Evolutionary conservation across 331 rosid species (phyloP).

Genomic region (Ulmus americana): DNA sequence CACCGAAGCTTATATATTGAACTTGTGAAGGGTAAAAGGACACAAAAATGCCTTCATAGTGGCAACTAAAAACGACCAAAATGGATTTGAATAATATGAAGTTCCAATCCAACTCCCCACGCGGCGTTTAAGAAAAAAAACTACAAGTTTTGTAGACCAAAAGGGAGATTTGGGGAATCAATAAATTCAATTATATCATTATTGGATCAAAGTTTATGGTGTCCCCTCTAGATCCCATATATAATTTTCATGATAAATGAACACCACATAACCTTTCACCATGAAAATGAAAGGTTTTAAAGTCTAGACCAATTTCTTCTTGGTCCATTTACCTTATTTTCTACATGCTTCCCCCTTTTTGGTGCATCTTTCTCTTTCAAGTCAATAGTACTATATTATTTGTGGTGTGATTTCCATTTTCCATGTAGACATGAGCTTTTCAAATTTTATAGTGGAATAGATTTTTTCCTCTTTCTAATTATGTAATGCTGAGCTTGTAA

Average conservation of each 20-base stretch:
- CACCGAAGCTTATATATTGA: too few relatives aligned
- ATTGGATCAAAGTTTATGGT: constrained; percentile 32
- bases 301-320: constrained; percentile 6
- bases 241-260: constrained; percentile 20
- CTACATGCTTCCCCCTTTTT: background rate
- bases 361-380: constrained; percentile 22
- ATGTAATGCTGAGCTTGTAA: background rate
- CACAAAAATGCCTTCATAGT: background rate
- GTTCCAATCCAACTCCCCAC: constrained; percentile 2
- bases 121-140: constrained; percentile 10
- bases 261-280: constrained; percentile 14
- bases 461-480: background rate
- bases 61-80: background rate
- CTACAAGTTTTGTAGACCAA: constrained; percentile 8
- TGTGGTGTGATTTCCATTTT: constrained; percentile 18
- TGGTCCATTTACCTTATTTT: constrained; percentile 18
- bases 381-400: constrained; percentile 11
- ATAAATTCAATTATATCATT: constrained; percentile 20
- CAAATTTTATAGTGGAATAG: constrained; percentile 1
- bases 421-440: constrained; percentile 13
- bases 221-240: constrained; percentile 26
- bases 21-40: too few relatives aligned
- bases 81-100: constrained; percentile 4
- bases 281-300: constrained; percentile 25
- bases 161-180: constrained; percentile 3